phyloP scores from a whole-genome alignment of 192 early-diverging fungal genomes.

The Entrophospora sp. region DNA sequence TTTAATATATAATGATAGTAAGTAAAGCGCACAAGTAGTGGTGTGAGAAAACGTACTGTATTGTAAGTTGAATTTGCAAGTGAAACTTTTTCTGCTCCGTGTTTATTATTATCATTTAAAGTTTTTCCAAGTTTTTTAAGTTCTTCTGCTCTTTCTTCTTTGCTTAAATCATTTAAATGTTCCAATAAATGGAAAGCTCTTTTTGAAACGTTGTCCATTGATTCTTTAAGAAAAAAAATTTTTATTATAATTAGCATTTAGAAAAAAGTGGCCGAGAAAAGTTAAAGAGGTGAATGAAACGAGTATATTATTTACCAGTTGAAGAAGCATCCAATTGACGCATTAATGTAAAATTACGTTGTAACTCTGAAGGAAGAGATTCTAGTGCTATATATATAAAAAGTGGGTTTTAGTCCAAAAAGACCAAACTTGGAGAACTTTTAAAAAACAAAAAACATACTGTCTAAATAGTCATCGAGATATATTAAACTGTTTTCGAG shows the following conservation, averaged over 20 bases:
- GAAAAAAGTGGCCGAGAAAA: too few relatives aligned
- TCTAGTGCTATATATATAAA: conserved; percentile 48
- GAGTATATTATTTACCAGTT: conserved; percentile 38
- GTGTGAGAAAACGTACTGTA: conserved; percentile 52
- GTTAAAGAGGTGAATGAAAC: neutral
- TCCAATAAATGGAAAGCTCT: conserved; percentile 69
- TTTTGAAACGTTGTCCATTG: conserved; percentile 57
- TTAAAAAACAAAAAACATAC: conserved; percentile 34
- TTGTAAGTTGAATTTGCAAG: conserved; percentile 92
- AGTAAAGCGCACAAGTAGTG: neutral
- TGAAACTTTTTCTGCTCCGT: conserved; percentile 90
- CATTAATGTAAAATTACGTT: conserved; percentile 88
- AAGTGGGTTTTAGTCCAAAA: neutral
- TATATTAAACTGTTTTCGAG: conserved; percentile 45
- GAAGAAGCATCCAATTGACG: conserved; percentile 78
- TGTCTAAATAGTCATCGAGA: conserved; percentile 90
- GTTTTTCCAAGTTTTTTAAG: conserved; percentile 44
- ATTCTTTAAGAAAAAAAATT: conserved; percentile 35
- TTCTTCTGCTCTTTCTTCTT: conserved; percentile 42
- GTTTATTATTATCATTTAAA: conserved; percentile 70
- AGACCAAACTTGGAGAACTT: neutral
- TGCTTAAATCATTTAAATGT: conserved; percentile 43
- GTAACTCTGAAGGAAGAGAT: conserved; percentile 66
- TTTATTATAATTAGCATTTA: too few relatives aligned
- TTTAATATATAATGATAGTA: neutral